Percentiles rank a stretch among this genome's conserved stretches.
These are phyloP conservation scores for Aspergillus awamori DNA, from an alignment of 2,329 filamentous ascomycete species.

Conservation along the genomic window DNA sequence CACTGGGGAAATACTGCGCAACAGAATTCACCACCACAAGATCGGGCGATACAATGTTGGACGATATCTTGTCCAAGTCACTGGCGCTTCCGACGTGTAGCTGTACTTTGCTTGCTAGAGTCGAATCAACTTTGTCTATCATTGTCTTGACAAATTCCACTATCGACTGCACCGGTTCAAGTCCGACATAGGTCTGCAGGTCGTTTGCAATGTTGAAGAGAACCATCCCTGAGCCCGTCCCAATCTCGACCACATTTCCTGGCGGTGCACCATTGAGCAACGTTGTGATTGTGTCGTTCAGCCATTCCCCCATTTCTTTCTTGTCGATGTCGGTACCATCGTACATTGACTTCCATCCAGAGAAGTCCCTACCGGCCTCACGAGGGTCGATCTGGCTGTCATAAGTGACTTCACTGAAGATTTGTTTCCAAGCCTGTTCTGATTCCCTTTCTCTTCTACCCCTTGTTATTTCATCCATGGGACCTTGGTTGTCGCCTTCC, in stretches of 20 bases:
- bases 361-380: neutral
- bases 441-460: neutral
- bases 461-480: neutral
- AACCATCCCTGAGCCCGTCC: slow-evolving; percentile 5
- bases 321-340: slow-evolving; percentile 4
- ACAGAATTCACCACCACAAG: slow-evolving; percentile 9
- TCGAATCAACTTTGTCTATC: neutral
- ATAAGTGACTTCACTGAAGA: neutral
- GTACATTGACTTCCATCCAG: slow-evolving; percentile 13
- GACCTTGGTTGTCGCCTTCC: neutral
- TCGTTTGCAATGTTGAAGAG: slow-evolving; percentile 1
- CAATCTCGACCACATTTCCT: slow-evolving; percentile 1
- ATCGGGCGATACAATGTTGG: neutral
- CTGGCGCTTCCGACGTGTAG: slow-evolving; percentile 6
- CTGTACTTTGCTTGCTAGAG: neutral
- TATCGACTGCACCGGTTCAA: slow-evolving; percentile 3
- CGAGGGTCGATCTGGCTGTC: neutral
- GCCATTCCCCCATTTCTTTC: slow-evolving; percentile 6
- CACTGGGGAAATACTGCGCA: slow-evolving; percentile 10
- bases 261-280: neutral
- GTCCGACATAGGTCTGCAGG: neutral
- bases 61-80: neutral
- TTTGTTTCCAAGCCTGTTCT: slow-evolving; percentile 2
- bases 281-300: slow-evolving; percentile 6
- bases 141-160: slow-evolving; percentile 5